Evolutionary conservation across 257 asterid species (phyloP), one percentile per base, ranked within the genome.

Genomic region (Solanum raphanifolium): DNA sequence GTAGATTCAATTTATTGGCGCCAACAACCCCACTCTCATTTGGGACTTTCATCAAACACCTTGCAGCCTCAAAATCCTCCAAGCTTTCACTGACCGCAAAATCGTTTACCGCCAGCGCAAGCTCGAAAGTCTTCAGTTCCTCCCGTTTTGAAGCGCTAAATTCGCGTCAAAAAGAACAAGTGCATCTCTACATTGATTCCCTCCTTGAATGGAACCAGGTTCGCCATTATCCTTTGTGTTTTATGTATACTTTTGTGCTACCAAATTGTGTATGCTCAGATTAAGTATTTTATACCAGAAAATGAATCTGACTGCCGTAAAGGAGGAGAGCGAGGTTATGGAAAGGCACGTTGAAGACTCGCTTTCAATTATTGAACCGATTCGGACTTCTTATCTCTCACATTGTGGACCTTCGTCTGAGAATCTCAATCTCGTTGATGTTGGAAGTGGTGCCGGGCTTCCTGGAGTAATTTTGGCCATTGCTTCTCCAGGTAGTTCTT

Each of bases 121-220:
- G 91, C 71, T 62, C 88, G 48, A 32, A 84, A 12, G 68, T 87
- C 27, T 84, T 73, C 76, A 89, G 81, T 29, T 35, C 73, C n/a
- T 88, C 93, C 88, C 93, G 89, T 48, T 94, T 94, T 13, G 90
- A 92, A 66, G 84, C 89, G 83, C 88, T 95, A 89, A 90, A 84
- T 29, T 88, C 93, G 9, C 87, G 90, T 86, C 99, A 95, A 43
- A 90, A 93, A 82, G 89, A 90, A 82, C 98, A 93, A 91, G 88
- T 95, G 81, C 91, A 91, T 79, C 92, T 91, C 83, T 97, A 93
- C 91, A 89, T 95, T 11, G 94, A 91, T 86, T 86, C 96, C 48
- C 98, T 97, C 79, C 97, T 95, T 87, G 88, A 95, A 89, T 95
- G 99, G 98, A 97, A 97, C 92, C 98, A 97, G 99, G 98, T 96